Conservation (phyloP, 352 stramenopile species). For the Phytophthora tubulina region DNA sequence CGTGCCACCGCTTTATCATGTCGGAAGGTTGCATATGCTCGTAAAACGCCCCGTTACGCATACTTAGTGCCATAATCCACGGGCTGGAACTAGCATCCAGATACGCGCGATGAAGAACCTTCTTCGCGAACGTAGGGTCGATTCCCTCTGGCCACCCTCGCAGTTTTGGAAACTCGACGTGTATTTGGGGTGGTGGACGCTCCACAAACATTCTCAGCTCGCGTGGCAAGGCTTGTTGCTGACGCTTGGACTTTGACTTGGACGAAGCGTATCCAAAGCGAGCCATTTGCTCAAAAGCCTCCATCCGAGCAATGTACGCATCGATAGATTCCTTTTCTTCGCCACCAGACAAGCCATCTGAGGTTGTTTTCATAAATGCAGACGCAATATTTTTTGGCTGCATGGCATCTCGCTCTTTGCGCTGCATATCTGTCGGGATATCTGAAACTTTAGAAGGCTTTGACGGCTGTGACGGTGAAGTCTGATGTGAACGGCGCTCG, state of each 20-base stretch:
- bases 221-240: constrained; percentile 9
- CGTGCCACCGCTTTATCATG: constrained; percentile 39
- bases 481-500: too few relatives aligned
- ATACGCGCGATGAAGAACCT: constrained; percentile 34
- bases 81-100: constrained; percentile 29
- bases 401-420: too few relatives aligned
- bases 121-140: constrained; percentile 20
- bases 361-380: too few relatives aligned
- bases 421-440: too few relatives aligned
- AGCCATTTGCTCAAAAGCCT: too few relatives aligned
- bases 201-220: constrained; percentile 27
- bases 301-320: too few relatives aligned
- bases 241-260: not conserved
- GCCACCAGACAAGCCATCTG: too few relatives aligned
- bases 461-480: too few relatives aligned
- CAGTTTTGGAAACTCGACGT: constrained; percentile 33
- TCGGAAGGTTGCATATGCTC: not conserved
- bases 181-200: constrained; percentile 21
- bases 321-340: too few relatives aligned
- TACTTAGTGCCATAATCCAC: constrained; percentile 18
- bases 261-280: too few relatives aligned
- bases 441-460: too few relatives aligned
- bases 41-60: constrained; percentile 25
- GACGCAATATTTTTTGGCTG: too few relatives aligned
- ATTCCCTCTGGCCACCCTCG: constrained; percentile 38